Evolutionary conservation across 768 basidiomycete genomes (phyloP), one percentile per base, ranked within the genome.

Genomic region (Amanita jacksonii): DNA sequence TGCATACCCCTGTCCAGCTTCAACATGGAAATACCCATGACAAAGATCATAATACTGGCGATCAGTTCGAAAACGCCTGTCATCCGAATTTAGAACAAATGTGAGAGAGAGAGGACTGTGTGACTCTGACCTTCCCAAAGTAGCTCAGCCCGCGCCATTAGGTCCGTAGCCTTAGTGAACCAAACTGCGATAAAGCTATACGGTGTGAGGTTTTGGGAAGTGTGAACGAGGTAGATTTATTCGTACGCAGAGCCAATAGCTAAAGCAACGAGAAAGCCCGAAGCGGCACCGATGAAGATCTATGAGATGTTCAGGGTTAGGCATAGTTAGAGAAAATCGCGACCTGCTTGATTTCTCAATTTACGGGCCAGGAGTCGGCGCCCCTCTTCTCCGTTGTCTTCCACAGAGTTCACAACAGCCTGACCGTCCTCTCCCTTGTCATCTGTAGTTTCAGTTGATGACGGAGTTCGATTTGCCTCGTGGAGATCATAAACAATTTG

Each of bases 1-100:
- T 15, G 15, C 55, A 35, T 54, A 68, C 70, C 72, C 55, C 83
- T 73, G 61, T 98, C 93, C 76, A 99, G 81, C 58, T 88, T 91
- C 48, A 99, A 77, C 85, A 98, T 93, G 27, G 85, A 83, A 30
- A 97, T 56, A 2, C 89, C 92, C 90, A 97, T 94, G 57, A 84
- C 69, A 60, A 91, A 88, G 55, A 96, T 92, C 74, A 96, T 78
- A 53, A 89, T 45, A 8, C 78, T 60, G 0, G 85, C 85, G 43
- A 89, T 69, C 45, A 87, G 62, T 50, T 78, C 65, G 55, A 86
- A 88, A 48, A 77, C 70, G 20, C 79, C 83, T 85, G 31, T 48
- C 10, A n/a, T 37, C 30, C 37, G 16, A 43, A 30, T 31, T 30
- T 38, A 16, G 9, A 22, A 32, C 23, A 32, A 34, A 28, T 32